Conservation (phyloP, 2,329 filamentous ascomycete species). For the Lachnellula subtilissima region DNA sequence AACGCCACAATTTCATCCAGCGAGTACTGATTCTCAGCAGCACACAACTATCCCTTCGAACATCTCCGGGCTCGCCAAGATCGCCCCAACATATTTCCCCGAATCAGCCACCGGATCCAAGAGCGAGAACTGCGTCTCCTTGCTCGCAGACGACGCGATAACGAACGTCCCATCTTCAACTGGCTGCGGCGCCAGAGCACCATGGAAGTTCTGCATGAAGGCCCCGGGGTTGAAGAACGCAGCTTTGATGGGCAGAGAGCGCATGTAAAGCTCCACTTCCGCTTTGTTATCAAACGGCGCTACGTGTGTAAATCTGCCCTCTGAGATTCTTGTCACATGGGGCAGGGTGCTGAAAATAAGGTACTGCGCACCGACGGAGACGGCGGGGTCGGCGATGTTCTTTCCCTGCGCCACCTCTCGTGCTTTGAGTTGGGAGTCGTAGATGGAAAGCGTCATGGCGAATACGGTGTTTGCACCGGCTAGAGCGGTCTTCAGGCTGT, state of each 20-base stretch:
- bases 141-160: conserved; percentile 11
- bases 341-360: conserved; percentile 40
- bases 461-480: conserved; percentile 44
- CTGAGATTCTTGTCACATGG: conserved; percentile 32
- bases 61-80: conserved; percentile 39
- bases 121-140: conserved; percentile 25
- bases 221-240: conserved; percentile 42
- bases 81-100: conserved; percentile 32
- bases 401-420: conserved; percentile 31
- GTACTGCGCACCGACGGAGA: conserved; percentile 36
- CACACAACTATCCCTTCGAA: conserved; percentile 42
- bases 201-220: conserved; percentile 37
- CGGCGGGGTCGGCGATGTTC: conserved; percentile 37
- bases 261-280: conserved; percentile 32
- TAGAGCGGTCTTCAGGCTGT: conserved; percentile 38
- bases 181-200: background rate
- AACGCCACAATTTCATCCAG: conserved; percentile 29
- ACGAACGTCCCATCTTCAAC: conserved; percentile 19
- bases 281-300: conserved; percentile 32
- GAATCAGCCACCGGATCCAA: conserved; percentile 27
- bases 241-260: conserved; percentile 36
- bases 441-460: conserved; percentile 40
- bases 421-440: conserved; percentile 26
- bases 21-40: conserved; percentile 36
- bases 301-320: conserved; percentile 35